phyloP scores from a whole-genome alignment of 768 basidiomycete species.

The Lactarius vividus region DNA sequence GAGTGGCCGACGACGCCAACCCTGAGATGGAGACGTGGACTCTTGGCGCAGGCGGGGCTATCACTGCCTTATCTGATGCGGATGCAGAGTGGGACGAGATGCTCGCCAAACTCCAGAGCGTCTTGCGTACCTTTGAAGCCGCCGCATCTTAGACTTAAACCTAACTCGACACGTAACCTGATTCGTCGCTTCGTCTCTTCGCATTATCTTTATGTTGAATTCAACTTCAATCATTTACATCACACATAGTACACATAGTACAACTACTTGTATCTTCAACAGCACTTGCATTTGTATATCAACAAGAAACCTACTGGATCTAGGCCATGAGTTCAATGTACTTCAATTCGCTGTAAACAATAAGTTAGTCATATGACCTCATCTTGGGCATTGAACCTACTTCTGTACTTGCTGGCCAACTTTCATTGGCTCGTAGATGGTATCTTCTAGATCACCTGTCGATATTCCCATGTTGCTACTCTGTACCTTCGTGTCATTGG shows the following conservation, averaged over 20 bases:
- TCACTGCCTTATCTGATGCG: conserved; percentile 86
- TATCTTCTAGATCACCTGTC: conserved; percentile 41
- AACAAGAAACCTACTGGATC: background rate
- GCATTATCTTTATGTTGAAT: conserved; percentile 30
- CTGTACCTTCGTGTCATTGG: conserved; percentile 44
- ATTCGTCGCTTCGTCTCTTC: background rate
- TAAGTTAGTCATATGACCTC: background rate
- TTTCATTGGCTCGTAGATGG: conserved; percentile 67
- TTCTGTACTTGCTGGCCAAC: conserved; percentile 88
- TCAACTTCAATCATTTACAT: conserved; percentile 37
- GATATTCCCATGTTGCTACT: conserved; percentile 38
- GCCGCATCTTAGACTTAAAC: background rate
- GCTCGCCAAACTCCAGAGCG: conserved; percentile 78
- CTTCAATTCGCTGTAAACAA: conserved; percentile 60
- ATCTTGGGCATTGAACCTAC: conserved; percentile 40
- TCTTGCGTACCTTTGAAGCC: conserved; percentile 60
- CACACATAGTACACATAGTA: conserved; percentile 5
- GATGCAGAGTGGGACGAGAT: conserved; percentile 95
- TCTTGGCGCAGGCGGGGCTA: conserved; percentile 93
- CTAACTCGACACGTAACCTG: background rate
- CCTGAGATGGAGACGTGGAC: conserved; percentile 56
- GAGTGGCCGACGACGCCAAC: conserved; percentile 7
- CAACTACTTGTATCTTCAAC: background rate
- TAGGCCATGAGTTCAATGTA: conserved; percentile 80
- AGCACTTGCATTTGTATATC: background rate